Percentiles rank a stretch among this genome's conserved stretches.
Evolutionary conservation across 1,139 yeast genomes (phyloP).

Genomic region (Maudiozyma humilis): DNA sequence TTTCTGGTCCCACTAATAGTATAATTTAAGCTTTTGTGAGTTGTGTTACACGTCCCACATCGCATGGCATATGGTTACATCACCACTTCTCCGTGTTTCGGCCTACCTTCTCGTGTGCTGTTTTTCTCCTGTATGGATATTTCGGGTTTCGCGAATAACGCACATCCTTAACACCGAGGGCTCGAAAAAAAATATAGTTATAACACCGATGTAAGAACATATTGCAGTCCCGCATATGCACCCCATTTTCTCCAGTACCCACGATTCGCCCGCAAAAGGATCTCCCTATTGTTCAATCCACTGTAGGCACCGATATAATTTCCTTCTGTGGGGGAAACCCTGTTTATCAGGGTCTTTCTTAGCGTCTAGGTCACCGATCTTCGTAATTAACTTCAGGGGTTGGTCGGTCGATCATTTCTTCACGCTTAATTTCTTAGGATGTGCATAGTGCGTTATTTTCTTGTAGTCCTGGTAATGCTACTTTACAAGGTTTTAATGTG

Average conservation of each 20-base stretch:
- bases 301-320: neutral
- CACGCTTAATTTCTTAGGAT: no score
- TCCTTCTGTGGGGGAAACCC: neutral
- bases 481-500: no score
- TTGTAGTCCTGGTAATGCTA: no score
- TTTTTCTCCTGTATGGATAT: neutral
- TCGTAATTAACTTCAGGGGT: neutral
- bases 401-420: no score
- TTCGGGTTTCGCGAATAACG: neutral
- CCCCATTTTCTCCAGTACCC: neutral
- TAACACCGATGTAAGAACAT: neutral
- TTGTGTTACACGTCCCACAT: neutral
- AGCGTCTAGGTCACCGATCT: neutral
- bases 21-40: neutral
- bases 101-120: no score
- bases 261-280: no score
- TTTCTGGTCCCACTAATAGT: no score
- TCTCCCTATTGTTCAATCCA: neutral
- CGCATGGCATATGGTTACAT: neutral
- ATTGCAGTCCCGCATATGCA: neutral
- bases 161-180: neutral
- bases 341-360: neutral
- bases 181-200: neutral
- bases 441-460: no score
- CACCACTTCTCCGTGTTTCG: neutral